These are phyloP conservation scores for Amaranthus cruentus DNA, from an alignment of 148 eudicot species.

Conservation along the genomic window DNA sequence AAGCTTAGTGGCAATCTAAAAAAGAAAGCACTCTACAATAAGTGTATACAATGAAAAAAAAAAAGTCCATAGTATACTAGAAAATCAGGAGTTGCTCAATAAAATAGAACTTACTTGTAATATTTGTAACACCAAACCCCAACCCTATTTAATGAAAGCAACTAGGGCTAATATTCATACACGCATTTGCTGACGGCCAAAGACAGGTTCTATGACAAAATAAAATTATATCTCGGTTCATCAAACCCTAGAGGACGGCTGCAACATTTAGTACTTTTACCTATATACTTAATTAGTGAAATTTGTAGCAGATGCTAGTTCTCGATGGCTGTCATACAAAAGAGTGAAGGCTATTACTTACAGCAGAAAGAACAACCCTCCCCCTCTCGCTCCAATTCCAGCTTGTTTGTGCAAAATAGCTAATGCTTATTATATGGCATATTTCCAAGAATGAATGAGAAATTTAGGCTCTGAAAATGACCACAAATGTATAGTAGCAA, in stretches of 20 bases:
- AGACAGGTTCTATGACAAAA: not conserved
- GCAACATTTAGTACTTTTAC: not conserved
- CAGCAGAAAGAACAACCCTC: too few species aligned
- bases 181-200: not conserved
- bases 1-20: not conserved
- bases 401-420: too few species aligned
- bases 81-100: not conserved
- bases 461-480: too few species aligned
- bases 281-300: not conserved
- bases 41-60: not conserved
- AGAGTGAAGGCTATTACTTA: not conserved
- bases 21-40: not conserved
- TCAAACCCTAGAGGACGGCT: not conserved
- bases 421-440: too few species aligned
- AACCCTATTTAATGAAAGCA: not conserved
- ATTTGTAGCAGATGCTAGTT: not conserved
- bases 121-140: not conserved
- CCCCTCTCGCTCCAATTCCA: too few species aligned
- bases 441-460: too few species aligned
- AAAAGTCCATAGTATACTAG: not conserved
- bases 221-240: not conserved
- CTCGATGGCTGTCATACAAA: not conserved
- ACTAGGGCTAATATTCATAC: not conserved
- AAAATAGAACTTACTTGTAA: not conserved
- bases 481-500: not conserved